phyloP scores from a whole-genome alignment of 345 rosid genomes.

The Moricandia arvensis region DNA sequence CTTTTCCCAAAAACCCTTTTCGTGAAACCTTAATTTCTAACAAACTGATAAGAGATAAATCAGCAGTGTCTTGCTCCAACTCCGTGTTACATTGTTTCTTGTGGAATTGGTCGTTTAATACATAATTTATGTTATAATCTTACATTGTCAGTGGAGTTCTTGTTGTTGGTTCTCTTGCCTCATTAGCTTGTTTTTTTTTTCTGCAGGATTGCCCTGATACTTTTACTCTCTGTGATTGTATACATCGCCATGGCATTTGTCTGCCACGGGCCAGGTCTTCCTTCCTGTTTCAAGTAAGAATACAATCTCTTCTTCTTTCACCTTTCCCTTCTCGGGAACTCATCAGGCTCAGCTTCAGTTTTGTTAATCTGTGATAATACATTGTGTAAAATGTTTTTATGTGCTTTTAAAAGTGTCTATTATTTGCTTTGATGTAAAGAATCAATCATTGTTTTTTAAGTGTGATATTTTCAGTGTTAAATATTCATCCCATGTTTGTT shows the following conservation, averaged over 20 bases:
- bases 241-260: slow-evolving; percentile 75
- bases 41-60: too few species aligned
- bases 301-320: not conserved
- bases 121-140: not conserved
- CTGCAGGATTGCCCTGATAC: slow-evolving; percentile 67
- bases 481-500: not conserved
- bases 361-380: not conserved
- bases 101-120: not conserved
- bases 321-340: slow-evolving; percentile 10
- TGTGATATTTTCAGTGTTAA: slow-evolving; percentile 6
- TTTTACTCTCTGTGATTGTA: slow-evolving; percentile 58
- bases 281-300: slow-evolving; percentile 64
- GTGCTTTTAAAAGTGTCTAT: not conserved
- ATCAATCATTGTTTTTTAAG: not conserved
- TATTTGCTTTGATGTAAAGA: not conserved
- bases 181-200: slow-evolving; percentile 26
- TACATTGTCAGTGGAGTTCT: not conserved
- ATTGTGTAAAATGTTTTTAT: slow-evolving; percentile 22
- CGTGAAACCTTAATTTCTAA: not conserved
- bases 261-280: slow-evolving; percentile 75
- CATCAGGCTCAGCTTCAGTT: not conserved
- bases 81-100: not conserved
- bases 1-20: not conserved
- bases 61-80: not conserved
- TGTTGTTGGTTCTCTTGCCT: not conserved